Conservation (phyloP, 2,329 filamentous ascomycete genomes). For the Hypoxylon sp. region DNA sequence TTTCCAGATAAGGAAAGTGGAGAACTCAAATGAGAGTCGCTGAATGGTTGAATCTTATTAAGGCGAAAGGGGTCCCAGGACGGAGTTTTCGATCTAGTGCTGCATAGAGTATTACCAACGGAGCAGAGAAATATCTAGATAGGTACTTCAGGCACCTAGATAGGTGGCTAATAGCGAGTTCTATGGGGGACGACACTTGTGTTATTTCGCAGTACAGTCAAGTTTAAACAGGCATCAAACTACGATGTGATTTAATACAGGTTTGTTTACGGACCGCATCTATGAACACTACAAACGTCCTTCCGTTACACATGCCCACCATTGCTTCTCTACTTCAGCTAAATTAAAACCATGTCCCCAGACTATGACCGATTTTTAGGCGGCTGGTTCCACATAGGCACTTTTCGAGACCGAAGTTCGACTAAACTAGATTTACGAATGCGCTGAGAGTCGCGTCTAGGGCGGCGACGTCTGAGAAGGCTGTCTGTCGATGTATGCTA, state of each 20-base stretch:
- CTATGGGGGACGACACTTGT: background rate
- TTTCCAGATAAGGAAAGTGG: slow-evolving; percentile 11
- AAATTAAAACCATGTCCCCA: background rate
- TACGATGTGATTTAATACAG: background rate
- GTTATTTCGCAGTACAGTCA: no score
- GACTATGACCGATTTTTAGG: no score
- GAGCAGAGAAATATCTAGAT: background rate
- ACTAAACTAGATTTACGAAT: background rate
- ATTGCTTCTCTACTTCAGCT: background rate
- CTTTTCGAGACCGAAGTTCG: no score
- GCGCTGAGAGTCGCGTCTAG: background rate
- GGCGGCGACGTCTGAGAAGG: background rate
- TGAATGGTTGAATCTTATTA: background rate
- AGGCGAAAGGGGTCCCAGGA: no score
- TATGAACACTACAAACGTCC: background rate
- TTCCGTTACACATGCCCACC: background rate
- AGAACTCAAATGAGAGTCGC: background rate
- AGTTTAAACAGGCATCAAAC: background rate
- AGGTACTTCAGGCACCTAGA: background rate
- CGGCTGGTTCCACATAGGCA: no score
- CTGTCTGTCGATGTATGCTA: slow-evolving; percentile 27
- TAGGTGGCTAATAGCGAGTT: background rate
- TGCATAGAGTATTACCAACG: background rate
- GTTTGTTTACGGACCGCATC: background rate
- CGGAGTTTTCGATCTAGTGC: no score